Evolutionary conservation across 106 monocot genomes (phyloP).

Genomic region (Cymbidium sinense): DNA sequence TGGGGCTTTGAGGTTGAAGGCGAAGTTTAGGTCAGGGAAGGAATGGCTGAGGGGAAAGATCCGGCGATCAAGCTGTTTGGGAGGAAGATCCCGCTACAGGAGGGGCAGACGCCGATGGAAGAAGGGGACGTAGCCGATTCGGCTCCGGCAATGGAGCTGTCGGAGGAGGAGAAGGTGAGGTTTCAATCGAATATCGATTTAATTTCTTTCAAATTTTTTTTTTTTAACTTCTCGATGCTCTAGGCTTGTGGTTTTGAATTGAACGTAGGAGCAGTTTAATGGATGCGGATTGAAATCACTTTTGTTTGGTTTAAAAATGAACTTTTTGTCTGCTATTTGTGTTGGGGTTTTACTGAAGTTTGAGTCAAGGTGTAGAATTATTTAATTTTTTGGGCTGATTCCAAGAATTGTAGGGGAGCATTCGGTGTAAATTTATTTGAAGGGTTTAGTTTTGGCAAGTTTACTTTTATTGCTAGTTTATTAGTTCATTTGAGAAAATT

Average conservation of each 20-base stretch:
- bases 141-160: not conserved
- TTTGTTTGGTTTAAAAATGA: not conserved
- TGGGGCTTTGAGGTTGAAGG: not conserved
- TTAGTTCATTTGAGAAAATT: too few species aligned
- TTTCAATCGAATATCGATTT: not conserved
- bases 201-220: not conserved
- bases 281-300: not conserved
- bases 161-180: constrained; percentile 4
- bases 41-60: constrained; percentile 7
- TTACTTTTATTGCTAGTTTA: too few species aligned
- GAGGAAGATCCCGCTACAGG: constrained; percentile 1
- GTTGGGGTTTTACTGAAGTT: not conserved
- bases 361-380: not conserved
- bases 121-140: not conserved
- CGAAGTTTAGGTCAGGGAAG: not conserved
- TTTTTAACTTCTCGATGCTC: not conserved
- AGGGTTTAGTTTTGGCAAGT: too few species aligned
- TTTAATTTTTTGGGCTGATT: not conserved
- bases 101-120: not conserved
- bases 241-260: not conserved
- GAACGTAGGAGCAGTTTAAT: not conserved
- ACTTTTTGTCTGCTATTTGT: not conserved
- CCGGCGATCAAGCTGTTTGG: constrained; percentile 11
- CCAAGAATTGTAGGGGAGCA: too few species aligned
- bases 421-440: too few species aligned